Conservation (phyloP, 129 eudicot genomes). For the Saposhnikovia divaricata region DNA sequence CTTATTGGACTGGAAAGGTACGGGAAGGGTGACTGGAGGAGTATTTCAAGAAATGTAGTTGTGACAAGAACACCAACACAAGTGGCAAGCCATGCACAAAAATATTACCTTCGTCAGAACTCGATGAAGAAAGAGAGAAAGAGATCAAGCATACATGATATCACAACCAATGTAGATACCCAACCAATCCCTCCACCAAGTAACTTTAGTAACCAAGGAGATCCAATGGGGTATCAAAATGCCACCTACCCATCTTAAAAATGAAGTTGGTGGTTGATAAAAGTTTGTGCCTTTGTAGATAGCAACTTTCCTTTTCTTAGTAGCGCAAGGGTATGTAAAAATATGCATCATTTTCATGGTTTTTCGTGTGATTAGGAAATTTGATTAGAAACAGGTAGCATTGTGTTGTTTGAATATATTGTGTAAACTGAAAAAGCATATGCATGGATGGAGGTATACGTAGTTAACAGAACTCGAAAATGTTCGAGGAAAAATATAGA, state of each 20-base stretch:
- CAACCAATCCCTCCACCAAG: constrained; percentile 30
- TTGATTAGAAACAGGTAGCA: neutral
- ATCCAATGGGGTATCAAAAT: constrained; percentile 33
- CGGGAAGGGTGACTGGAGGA: constrained; percentile 78
- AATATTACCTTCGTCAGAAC: constrained; percentile 55
- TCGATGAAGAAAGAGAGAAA: constrained; percentile 63
- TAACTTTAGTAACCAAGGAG: constrained; percentile 25
- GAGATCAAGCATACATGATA: constrained; percentile 68
- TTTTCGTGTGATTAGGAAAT: neutral
- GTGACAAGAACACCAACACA: constrained; percentile 66
- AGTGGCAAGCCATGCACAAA: constrained; percentile 74
- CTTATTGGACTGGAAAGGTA: constrained; percentile 46
- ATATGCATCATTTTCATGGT: neutral
- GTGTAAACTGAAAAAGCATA: neutral
- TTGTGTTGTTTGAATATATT: neutral
- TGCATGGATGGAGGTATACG: constrained; percentile 1
- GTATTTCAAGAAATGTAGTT: constrained; percentile 65
- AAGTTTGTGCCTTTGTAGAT: constrained; percentile 7
- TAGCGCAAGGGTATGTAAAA: neutral
- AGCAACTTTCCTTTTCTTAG: neutral
- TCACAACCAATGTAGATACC: constrained; percentile 45
- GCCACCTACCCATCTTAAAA: constrained; percentile 25
- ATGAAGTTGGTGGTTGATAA: neutral
- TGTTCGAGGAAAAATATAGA: neutral
- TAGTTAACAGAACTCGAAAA: neutral